Percentiles rank a stretch among this genome's conserved stretches.
Conservation (phyloP, 139 green algal genomes). For the Asterochloris erici region DNA sequence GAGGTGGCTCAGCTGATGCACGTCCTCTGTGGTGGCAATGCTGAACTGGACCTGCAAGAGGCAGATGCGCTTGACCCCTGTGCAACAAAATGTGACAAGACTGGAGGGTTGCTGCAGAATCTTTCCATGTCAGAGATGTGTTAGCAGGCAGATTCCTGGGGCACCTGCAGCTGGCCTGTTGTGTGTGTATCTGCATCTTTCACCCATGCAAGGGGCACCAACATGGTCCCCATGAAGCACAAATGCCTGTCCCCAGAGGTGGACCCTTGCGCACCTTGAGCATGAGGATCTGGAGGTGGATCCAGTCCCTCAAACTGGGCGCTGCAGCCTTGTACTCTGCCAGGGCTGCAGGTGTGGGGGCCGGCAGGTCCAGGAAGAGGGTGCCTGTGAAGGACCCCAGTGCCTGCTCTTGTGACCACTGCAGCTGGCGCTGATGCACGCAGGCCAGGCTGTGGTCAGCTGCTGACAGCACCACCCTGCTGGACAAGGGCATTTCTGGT, state of each 20-base stretch:
- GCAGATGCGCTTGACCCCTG: background rate
- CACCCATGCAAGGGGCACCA: slow-evolving; percentile 2
- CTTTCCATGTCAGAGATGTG: background rate
- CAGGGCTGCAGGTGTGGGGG: background rate
- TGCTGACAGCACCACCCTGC: too few relatives aligned
- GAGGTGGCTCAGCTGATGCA: slow-evolving; percentile 22
- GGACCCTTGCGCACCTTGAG: too few relatives aligned
- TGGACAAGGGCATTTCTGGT: too few relatives aligned
- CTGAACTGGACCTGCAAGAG: slow-evolving; percentile 23
- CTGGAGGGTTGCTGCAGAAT: background rate
- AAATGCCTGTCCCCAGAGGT: too few relatives aligned
- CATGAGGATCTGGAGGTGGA: too few relatives aligned
- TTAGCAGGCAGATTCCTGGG: background rate
- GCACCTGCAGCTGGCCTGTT: background rate
- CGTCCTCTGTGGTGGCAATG: slow-evolving; percentile 29
- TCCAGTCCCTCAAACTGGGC: too few relatives aligned
- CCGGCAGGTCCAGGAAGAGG: background rate
- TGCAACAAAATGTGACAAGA: background rate
- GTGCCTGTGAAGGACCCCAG: background rate
- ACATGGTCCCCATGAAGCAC: too few relatives aligned
- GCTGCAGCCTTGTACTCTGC: too few relatives aligned
- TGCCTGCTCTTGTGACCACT: background rate
- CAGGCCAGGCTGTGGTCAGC: too few relatives aligned
- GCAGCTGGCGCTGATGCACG: too few relatives aligned
- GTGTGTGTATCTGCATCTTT: slow-evolving; percentile 32